Percentiles rank a stretch among this genome's conserved stretches.
These are phyloP conservation scores for Aspergillus nomiae DNA, from an alignment of 2,329 filamentous ascomycete genomes.

Conservation along the genomic window DNA sequence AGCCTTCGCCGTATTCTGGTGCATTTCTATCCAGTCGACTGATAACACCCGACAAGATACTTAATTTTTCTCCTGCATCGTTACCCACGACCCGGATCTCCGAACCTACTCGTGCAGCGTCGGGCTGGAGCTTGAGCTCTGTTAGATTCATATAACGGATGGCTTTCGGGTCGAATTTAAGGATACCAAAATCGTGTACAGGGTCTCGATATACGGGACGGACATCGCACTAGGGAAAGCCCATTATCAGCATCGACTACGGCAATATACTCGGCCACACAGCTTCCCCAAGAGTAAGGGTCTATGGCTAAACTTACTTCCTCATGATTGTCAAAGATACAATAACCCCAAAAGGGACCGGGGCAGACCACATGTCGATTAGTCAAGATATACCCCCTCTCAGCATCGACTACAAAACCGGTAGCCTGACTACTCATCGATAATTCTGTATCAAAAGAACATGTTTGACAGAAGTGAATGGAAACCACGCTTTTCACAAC, in stretches of 20 bases:
- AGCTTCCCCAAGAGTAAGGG: background rate
- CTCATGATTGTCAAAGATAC: conserved; percentile 98
- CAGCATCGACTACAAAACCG: conserved; percentile 94
- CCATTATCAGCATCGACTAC: conserved; percentile 7
- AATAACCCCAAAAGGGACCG: conserved; percentile 96
- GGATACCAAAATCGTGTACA: conserved; percentile 96
- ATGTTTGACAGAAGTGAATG: conserved; percentile 98
- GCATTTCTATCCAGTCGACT: conserved; percentile 94
- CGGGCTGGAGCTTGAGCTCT: conserved; percentile 77
- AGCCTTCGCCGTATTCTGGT: conserved; percentile 95
- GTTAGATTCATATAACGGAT: conserved; percentile 97
- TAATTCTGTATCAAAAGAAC: conserved; percentile 95
- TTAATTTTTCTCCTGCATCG: conserved; percentile 96
- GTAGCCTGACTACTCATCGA: conserved; percentile 94
- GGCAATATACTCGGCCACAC: background rate
- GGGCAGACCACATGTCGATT: conserved; percentile 93
- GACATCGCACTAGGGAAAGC: conserved; percentile 72
- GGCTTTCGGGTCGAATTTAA: conserved; percentile 90
- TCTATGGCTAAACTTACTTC: conserved; percentile 49
- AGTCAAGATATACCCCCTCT: conserved; percentile 84
- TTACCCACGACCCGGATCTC: conserved; percentile 98
- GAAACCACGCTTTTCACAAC: conserved; percentile 96
- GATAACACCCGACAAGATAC: conserved; percentile 96
- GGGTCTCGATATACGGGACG: conserved; percentile 97
- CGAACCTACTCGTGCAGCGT: conserved; percentile 81